A percentile compares a stretch with the other conserved stretches of the same genome.
Evolutionary conservation across 345 rosid species (phyloP).

Genomic region (Pelargonium nanum): DNA sequence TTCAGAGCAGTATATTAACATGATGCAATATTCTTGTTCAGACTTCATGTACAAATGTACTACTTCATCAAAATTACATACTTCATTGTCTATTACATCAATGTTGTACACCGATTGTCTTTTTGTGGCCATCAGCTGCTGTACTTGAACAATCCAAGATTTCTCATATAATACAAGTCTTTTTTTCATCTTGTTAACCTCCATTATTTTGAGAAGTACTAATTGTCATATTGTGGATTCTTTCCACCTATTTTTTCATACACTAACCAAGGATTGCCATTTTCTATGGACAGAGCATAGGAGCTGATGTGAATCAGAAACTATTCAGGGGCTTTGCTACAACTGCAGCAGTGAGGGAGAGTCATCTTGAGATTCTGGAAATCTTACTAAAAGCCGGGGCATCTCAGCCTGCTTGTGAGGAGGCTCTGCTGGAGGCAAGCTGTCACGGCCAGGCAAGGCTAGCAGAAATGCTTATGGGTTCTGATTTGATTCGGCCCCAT

Average conservation of each 20-base stretch:
- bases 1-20: slow-evolving; percentile 18
- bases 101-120: slow-evolving; percentile 13
- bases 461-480: slow-evolving; percentile 68
- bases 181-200: slow-evolving; percentile 7
- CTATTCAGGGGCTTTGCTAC: slow-evolving; percentile 89
- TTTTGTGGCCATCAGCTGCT: slow-evolving; percentile 15
- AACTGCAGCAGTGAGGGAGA: slow-evolving; percentile 88
- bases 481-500: slow-evolving; percentile 82
- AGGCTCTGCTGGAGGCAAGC: slow-evolving; percentile 79
- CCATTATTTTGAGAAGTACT: neutral
- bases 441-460: slow-evolving; percentile 58
- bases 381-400: slow-evolving; percentile 86
- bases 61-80: slow-evolving; percentile 16
- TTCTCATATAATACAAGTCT: slow-evolving; percentile 7
- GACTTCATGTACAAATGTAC: neutral
- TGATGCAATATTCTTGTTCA: slow-evolving; percentile 16
- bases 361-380: slow-evolving; percentile 68
- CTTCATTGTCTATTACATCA: slow-evolving; percentile 20
- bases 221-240: slow-evolving; percentile 5
- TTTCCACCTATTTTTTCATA: slow-evolving; percentile 5
- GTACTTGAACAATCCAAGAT: slow-evolving; percentile 21
- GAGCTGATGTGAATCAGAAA: slow-evolving; percentile 94
- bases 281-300: slow-evolving; percentile 49
- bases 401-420: slow-evolving; percentile 90
- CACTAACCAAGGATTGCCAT: slow-evolving; percentile 13